Evolutionary conservation across 2,329 filamentous ascomycete species (phyloP).

Genomic region (Neopestalotiopsis clavispora): DNA sequence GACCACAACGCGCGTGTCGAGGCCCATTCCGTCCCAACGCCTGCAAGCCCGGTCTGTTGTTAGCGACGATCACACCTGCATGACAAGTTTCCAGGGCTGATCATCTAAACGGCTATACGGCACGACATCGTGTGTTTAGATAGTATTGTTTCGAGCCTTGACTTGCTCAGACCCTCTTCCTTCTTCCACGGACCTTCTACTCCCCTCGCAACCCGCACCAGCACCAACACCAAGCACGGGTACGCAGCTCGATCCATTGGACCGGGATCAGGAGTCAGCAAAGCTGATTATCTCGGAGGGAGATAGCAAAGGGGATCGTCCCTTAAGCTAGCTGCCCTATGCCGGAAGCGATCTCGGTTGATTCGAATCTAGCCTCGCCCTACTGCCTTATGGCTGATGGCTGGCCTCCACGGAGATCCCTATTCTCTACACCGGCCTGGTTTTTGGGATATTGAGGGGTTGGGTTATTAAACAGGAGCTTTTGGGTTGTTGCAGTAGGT

Average conservation of each 20-base stretch:
- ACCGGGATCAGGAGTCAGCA: not conserved
- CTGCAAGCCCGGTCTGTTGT: not conserved
- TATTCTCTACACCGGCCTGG: no score
- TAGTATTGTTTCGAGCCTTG: not conserved
- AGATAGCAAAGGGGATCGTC: not conserved
- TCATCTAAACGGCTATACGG: not conserved
- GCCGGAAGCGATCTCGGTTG: not conserved
- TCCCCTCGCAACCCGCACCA: not conserved
- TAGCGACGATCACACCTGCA: not conserved
- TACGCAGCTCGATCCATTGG: not conserved
- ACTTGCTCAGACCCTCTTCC: not conserved
- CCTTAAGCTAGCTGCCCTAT: not conserved
- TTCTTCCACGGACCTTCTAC: not conserved
- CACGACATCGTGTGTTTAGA: not conserved
- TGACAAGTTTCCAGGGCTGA: constrained; percentile 1
- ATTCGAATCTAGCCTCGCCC: not conserved
- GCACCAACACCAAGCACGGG: not conserved
- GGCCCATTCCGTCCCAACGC: not conserved
- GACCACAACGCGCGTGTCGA: not conserved
- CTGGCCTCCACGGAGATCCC: no score
- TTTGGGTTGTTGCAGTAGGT: no score
- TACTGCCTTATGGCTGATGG: not conserved
- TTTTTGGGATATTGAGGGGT: no score
- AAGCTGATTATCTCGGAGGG: not conserved
- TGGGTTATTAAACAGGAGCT: no score